Evolutionary conservation across 345 rosid species (phyloP).

Genomic region (Euphorbia tirucalli): DNA sequence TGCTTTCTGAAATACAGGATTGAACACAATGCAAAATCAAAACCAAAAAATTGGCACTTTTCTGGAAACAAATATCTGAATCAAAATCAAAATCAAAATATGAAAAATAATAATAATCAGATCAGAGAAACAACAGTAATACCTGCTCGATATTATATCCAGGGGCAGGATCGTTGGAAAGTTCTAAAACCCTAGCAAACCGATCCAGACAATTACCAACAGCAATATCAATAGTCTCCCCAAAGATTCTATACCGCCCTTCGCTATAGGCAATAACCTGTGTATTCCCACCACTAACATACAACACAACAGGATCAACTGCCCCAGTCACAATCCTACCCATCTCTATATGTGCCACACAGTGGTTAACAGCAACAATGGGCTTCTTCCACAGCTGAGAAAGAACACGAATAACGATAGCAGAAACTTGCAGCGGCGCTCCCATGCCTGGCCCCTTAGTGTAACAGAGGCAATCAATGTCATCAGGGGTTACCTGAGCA

Average conservation of each 20-base stretch:
- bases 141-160: conserved; percentile 99
- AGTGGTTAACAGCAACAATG: conserved; percentile 82
- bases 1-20: neutral
- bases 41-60: neutral
- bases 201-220: conserved; percentile 97
- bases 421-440: conserved; percentile 81
- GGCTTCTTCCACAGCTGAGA: conserved; percentile 94
- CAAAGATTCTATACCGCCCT: conserved; percentile 85
- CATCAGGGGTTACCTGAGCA: conserved; percentile 60
- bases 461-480: conserved; percentile 86
- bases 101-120: neutral
- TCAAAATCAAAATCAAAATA: neutral
- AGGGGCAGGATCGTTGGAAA: conserved; percentile 98
- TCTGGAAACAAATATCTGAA: conserved; percentile 3
- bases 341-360: conserved; percentile 99
- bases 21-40: neutral
- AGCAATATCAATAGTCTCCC: conserved; percentile 98
- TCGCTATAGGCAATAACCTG: conserved; percentile 96
- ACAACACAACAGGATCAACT: conserved; percentile 85
- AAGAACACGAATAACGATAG: conserved; percentile 70
- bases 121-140: neutral
- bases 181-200: conserved; percentile 80
- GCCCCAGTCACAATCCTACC: conserved; percentile 94
- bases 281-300: conserved; percentile 99
- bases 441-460: conserved; percentile 99